Base-by-base conservation (phyloP, 2,329 filamentous ascomycete species). In the Colletotrichum cordylinicola region DNA sequence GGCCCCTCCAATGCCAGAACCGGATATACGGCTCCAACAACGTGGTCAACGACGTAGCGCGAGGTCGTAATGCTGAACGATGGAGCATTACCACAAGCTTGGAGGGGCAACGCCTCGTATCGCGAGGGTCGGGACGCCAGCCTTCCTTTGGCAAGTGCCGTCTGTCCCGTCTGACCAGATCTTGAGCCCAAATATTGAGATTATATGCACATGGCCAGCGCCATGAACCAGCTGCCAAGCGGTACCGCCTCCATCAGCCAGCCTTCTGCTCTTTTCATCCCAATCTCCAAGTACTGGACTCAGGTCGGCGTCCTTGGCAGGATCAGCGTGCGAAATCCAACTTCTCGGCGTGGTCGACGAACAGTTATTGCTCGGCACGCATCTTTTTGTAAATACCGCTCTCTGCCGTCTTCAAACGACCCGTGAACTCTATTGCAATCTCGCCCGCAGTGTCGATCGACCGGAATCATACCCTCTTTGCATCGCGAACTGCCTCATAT, bases 301-400 rank as follows among this genome's bases (percentile, higher is more conserved):
- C 48, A 43, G 52, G 29, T 60, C 35, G 58, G 71, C 48, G 35
- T n/a, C 8, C 64, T 75, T 75, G 70, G 70, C 73, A 67, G 39
- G n/a, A 37, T 16, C 52, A 12, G 39, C 58, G 24, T n/a, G 60
- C 24, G n/a, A 56, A 21, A 64, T 48, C n/a, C 12, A 60, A 37
- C 21, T 33, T 55, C 29, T 35, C 24, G 48, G 61, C 24, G 56
- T 48, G 31, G 31, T 48, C 52, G 27, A 60, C 48, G 21, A 67
- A 18, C 56, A n/a, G 21, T 39, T 18, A 31, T 71, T 56, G 33
- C 27, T 12, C 18, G n/a, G 62, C 39, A 18, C 39, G 35, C 31
- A 58, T 68, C 39, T 73, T 56, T 52, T 61, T 72, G 73, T 73
- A 75, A 75, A 75, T 75, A 75, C 43, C 48, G 70, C 69, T 48